Conservation (phyloP, 768 basidiomycete species). For the Podaxis sp. region DNA sequence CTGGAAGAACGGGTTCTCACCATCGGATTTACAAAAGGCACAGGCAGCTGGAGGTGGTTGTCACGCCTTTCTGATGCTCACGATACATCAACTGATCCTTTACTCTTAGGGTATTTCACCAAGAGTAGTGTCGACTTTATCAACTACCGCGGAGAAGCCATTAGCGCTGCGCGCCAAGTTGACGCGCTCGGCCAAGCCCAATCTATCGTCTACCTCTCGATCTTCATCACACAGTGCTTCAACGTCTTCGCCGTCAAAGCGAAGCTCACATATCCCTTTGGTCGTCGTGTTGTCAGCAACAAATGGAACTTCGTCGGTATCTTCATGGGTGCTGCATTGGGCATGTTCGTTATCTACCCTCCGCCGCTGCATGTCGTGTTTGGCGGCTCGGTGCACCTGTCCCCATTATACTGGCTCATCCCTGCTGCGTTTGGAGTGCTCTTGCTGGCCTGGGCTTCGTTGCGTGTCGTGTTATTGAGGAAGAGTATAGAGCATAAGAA, state of each 20-base stretch:
- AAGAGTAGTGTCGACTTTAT: conserved; percentile 52
- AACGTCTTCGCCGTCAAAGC: conserved; percentile 74
- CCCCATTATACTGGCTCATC: conserved; percentile 70
- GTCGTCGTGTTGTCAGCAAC: conserved; percentile 53
- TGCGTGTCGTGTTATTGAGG: conserved; percentile 57
- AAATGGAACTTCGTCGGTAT: conserved; percentile 67
- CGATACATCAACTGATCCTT: neutral
- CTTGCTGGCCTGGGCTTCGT: conserved; percentile 55
- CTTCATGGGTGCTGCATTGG: conserved; percentile 57
- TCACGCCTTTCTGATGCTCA: neutral
- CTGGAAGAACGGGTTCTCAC: conserved; percentile 60
- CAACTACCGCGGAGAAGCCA: conserved; percentile 48
- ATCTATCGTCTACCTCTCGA: conserved; percentile 66
- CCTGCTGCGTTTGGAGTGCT: conserved; percentile 58
- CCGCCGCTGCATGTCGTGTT: conserved; percentile 71
- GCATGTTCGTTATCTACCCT: conserved; percentile 69
- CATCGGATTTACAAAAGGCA: conserved; percentile 50
- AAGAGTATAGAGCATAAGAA: conserved; percentile 53
- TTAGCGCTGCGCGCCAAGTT: conserved; percentile 49
- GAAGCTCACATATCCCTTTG: conserved; percentile 63
- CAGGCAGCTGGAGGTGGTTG: conserved; percentile 42
- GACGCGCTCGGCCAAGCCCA: conserved; percentile 62
- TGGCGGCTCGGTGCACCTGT: conserved; percentile 55
- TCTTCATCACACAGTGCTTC: conserved; percentile 71
- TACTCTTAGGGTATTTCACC: conserved; percentile 43